Percentiles rank a stretch among this genome's conserved stretches.
phyloP scores from a whole-genome alignment of 2,329 filamentous ascomycete species.

The Orbilia quercus region DNA sequence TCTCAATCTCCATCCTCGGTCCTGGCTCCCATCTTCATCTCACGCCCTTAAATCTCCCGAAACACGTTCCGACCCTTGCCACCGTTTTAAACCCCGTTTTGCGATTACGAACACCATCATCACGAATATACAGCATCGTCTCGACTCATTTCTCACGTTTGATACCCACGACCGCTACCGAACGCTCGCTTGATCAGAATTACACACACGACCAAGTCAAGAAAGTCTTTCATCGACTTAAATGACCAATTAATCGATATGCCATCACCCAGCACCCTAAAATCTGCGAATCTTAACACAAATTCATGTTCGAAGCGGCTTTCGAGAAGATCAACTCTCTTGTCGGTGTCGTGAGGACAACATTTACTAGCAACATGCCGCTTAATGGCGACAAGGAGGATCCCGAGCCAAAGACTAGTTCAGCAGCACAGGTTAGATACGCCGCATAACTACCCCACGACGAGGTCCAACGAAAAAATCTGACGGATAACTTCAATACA shows the following conservation, averaged over 20 bases:
- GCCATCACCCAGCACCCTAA: slow-evolving; percentile 18
- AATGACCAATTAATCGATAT: slow-evolving; percentile 42
- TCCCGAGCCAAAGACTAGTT: slow-evolving; percentile 2
- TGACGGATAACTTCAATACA: neutral
- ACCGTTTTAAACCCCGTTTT: slow-evolving; percentile 7
- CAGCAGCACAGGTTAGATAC: slow-evolving; percentile 2
- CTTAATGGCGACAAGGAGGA: slow-evolving; percentile 37
- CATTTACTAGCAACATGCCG: slow-evolving; percentile 24
- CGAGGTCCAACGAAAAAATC: no score
- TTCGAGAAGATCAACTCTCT: neutral
- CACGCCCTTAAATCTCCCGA: neutral
- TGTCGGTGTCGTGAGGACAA: neutral
- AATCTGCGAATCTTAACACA: slow-evolving; percentile 12
- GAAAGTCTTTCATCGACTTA: neutral
- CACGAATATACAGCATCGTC: neutral
- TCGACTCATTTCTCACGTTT: neutral
- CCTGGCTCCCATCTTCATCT: neutral
- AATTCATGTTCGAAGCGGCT: slow-evolving; percentile 30
- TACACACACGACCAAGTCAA: neutral
- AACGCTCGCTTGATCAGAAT: slow-evolving; percentile 2
- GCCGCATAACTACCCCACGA: neutral
- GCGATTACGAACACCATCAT: slow-evolving; percentile 14
- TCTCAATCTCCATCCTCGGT: neutral
- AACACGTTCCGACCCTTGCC: slow-evolving; percentile 11
- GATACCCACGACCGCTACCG: neutral